These are phyloP conservation scores for Coniferiporia weirii DNA, from an alignment of 1,284 basidiomycete genomes.

Conservation along the genomic window DNA sequence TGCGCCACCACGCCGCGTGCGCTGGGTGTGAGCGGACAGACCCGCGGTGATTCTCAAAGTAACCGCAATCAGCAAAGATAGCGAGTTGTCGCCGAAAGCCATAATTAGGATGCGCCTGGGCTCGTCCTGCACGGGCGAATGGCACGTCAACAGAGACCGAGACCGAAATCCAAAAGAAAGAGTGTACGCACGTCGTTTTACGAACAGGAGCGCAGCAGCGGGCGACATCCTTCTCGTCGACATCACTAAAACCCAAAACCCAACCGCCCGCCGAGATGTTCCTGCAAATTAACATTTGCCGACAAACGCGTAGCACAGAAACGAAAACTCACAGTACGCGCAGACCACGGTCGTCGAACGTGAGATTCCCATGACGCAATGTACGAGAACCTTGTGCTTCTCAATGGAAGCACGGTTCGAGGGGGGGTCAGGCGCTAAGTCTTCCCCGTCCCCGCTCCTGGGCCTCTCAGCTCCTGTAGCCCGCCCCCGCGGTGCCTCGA, in stretches of 20 bases:
- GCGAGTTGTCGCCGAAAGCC: slow-evolving; percentile 59
- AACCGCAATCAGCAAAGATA: slow-evolving; percentile 46
- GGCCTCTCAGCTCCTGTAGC: neutral
- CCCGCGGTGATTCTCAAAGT: slow-evolving; percentile 23
- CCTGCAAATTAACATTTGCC: slow-evolving; percentile 11
- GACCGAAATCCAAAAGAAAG: too few relatives aligned
- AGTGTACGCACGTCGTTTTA: slow-evolving; percentile 41
- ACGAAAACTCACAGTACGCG: slow-evolving; percentile 47
- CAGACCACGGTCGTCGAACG: slow-evolving; percentile 63
- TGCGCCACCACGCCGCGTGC: slow-evolving; percentile 53
- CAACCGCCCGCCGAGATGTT: too few relatives aligned
- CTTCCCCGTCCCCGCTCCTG: neutral
- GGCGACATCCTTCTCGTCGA: slow-evolving; percentile 38
- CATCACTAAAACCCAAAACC: slow-evolving; percentile 55
- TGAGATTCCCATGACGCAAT: slow-evolving; percentile 73
- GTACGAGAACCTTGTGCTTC: slow-evolving; percentile 59
- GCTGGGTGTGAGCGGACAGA: slow-evolving; percentile 37
- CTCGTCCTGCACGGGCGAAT: slow-evolving; percentile 37
- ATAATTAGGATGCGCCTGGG: slow-evolving; percentile 54
- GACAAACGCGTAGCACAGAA: neutral
- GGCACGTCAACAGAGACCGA: slow-evolving; percentile 4
- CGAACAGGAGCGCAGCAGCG: slow-evolving; percentile 40
- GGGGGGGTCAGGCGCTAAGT: neutral
- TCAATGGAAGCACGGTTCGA: neutral
- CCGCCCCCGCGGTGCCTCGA: slow-evolving; percentile 26